Percentiles rank a stretch among this genome's conserved stretches.
Evolutionary conservation across 2,329 filamentous ascomycete genomes (phyloP).

Genomic region (Alternaria gaisen): DNA sequence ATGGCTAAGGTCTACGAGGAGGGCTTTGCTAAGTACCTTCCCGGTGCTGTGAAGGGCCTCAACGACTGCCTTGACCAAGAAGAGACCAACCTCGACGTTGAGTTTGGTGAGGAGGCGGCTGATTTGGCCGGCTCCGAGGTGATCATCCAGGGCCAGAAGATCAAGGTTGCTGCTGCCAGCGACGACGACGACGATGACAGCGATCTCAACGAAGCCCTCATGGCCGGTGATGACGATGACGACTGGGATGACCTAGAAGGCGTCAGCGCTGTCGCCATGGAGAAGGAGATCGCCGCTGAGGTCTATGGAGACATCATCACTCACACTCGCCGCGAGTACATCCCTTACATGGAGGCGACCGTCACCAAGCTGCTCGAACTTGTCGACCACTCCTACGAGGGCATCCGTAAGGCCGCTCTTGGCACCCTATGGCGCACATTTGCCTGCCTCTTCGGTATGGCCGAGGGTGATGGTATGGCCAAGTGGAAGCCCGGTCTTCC

Average conservation of each 20-base stretch:
- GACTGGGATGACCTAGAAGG: conserved; percentile 85
- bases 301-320: conserved; percentile 92
- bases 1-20: conserved; percentile 93
- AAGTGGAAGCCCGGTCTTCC: conserved; percentile 94
- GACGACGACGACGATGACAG: conserved; percentile 72
- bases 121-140: conserved; percentile 80
- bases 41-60: conserved; percentile 79
- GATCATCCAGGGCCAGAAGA: conserved; percentile 81
- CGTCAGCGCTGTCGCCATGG: conserved; percentile 87
- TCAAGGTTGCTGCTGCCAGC: conserved; percentile 74
- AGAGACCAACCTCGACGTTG: conserved; percentile 80
- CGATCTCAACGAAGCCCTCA: conserved; percentile 61
- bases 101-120: conserved; percentile 76
- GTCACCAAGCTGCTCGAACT: conserved; percentile 83
- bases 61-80: conserved; percentile 89
- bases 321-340: conserved; percentile 79
- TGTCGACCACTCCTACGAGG: conserved; percentile 89
- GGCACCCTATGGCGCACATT: conserved; percentile 94
- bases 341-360: conserved; percentile 88
- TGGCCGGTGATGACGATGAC: conserved; percentile 79
- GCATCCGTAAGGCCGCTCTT: conserved; percentile 89
- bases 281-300: conserved; percentile 97
- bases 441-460: conserved; percentile 86
- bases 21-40: conserved; percentile 79
- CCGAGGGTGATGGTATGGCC: conserved; percentile 76